Percentiles rank a stretch among this genome's conserved stretches.
phyloP scores from a whole-genome alignment of 2,329 filamentous ascomycete species.

The Cladosporium sp. region DNA sequence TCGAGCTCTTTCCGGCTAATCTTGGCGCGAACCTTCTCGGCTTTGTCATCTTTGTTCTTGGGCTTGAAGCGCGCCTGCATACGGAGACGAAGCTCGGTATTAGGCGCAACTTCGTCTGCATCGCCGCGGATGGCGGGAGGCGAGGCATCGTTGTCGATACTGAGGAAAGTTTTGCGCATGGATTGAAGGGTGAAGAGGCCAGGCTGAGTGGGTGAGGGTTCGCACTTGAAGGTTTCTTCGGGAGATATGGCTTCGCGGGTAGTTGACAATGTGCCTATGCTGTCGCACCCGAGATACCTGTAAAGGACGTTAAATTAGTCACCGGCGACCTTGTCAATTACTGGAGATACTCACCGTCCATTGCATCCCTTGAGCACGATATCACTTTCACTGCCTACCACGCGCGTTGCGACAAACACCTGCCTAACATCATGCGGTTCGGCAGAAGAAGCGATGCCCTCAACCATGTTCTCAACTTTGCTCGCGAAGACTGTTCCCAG shows the following conservation, averaged over 20 bases:
- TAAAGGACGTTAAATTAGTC: not conserved
- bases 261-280: constrained; percentile 72
- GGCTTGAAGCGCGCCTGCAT: constrained; percentile 98
- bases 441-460: constrained; percentile 74
- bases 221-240: constrained; percentile 71
- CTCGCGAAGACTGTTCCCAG: constrained; percentile 82
- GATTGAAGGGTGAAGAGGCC: constrained; percentile 26
- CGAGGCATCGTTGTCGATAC: constrained; percentile 46
- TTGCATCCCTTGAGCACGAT: constrained; percentile 88
- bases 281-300: constrained; percentile 83
- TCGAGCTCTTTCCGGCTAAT: constrained; percentile 70
- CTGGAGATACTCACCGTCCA: constrained; percentile 55
- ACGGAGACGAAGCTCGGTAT: constrained; percentile 72
- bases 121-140: constrained; percentile 71
- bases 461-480: constrained; percentile 80
- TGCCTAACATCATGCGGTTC: constrained; percentile 95
- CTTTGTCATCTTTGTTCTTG: constrained; percentile 70
- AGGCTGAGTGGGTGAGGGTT: constrained; percentile 12
- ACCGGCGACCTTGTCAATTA: constrained; percentile 2
- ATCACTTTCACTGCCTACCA: constrained; percentile 70
- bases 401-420: constrained; percentile 86
- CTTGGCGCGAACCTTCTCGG: constrained; percentile 78
- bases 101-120: constrained; percentile 52
- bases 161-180: constrained; percentile 65
- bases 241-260: constrained; percentile 76